Evolutionary conservation across 129 eudicot species (phyloP).

Genomic region (Lactuca sativa): DNA sequence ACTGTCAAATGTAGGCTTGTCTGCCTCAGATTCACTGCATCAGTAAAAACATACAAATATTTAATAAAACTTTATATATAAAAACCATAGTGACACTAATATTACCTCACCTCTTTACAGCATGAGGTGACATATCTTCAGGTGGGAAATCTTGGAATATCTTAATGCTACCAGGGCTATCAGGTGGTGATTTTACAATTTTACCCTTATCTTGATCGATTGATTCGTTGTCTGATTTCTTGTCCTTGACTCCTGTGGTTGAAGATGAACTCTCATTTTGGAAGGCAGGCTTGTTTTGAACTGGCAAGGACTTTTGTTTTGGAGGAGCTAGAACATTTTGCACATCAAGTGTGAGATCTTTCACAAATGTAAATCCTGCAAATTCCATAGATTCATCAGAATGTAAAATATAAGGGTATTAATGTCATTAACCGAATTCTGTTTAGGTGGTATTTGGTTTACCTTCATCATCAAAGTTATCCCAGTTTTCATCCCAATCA

Average conservation of each 20-base stretch:
- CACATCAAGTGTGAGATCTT: conserved; percentile 87
- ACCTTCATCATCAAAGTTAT: conserved; percentile 91
- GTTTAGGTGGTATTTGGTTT: not conserved
- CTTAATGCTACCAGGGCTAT: conserved; percentile 53
- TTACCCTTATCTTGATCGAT: conserved; percentile 32
- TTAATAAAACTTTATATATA: not conserved
- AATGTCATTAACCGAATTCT: not conserved
- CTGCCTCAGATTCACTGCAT: conserved; percentile 59
- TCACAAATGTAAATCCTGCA: conserved; percentile 68
- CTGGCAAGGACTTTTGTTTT: conserved; percentile 48
- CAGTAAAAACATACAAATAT: conserved; percentile 12
- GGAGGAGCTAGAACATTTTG: conserved; percentile 83
- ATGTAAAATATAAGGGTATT: conserved; percentile 4
- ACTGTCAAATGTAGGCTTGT: conserved; percentile 60
- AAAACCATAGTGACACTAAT: not conserved
- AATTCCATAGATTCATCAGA: conserved; percentile 13
- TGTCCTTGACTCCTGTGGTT: conserved; percentile 2
- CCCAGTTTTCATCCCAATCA: conserved; percentile 96
- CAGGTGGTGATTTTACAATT: conserved; percentile 55
- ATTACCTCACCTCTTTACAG: conserved; percentile 44
- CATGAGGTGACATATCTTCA: conserved; percentile 60
- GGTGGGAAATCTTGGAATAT: conserved; percentile 13
- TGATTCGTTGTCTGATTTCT: conserved; percentile 32
- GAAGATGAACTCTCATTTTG: conserved; percentile 26
- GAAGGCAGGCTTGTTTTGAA: conserved; percentile 38